Evolutionary conservation across 2,329 filamentous ascomycete genomes (phyloP).

Genomic region (Microdochium bolleyi): DNA sequence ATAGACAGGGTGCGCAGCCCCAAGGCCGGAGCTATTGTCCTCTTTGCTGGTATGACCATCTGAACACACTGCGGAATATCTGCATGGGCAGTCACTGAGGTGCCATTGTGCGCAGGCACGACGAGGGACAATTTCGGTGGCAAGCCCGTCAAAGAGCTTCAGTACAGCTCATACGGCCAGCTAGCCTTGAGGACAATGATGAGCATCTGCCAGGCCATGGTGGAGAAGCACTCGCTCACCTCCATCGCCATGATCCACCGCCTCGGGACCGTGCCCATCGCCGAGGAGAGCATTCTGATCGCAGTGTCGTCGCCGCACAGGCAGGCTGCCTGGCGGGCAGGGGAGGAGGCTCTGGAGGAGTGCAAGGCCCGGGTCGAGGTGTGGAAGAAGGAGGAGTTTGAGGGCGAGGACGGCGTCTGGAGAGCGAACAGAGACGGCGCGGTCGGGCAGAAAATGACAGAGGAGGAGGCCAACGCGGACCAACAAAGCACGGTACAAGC

Average conservation of each 20-base stretch:
- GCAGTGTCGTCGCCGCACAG: constrained; percentile 79
- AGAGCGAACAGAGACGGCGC: constrained; percentile 76
- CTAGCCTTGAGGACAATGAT: constrained; percentile 64
- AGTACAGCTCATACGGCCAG: constrained; percentile 67
- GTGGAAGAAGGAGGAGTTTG: constrained; percentile 91
- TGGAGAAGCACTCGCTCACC: constrained; percentile 54
- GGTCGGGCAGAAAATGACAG: constrained; percentile 39
- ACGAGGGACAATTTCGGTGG: constrained; percentile 68
- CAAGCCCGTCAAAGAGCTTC: constrained; percentile 64
- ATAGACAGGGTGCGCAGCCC: constrained; percentile 65
- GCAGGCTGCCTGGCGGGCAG: constrained; percentile 76
- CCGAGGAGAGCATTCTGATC: constrained; percentile 90
- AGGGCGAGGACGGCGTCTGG: constrained; percentile 71
- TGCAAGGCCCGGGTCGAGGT: constrained; percentile 87
- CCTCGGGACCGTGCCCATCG: constrained; percentile 76
- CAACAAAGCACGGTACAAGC: not conserved
- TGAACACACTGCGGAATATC: constrained; percentile 1
- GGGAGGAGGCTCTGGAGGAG: constrained; percentile 80
- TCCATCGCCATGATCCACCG: constrained; percentile 78
- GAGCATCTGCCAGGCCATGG: constrained; percentile 50
- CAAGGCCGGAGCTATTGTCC: constrained; percentile 65
- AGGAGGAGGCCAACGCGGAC: constrained; percentile 4
- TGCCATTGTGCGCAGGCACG: constrained; percentile 45
- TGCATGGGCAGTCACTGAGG: constrained; percentile 2
- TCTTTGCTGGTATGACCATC: constrained; percentile 57